These are phyloP conservation scores for Lentinula lateritia DNA, from an alignment of 768 basidiomycete species.

Conservation along the genomic window DNA sequence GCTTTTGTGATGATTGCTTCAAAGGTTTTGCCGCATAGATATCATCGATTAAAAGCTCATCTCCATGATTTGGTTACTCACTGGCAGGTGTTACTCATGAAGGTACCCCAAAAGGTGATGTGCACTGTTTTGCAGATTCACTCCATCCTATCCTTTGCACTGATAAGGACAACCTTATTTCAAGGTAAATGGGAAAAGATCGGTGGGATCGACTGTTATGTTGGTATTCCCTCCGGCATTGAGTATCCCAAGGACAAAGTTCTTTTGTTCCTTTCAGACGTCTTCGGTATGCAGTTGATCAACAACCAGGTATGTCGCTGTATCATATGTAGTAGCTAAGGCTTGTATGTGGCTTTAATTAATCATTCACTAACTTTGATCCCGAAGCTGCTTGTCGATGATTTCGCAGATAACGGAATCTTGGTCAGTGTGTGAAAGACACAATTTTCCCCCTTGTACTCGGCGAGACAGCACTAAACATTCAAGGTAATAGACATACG, in stretches of 20 bases:
- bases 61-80: background rate
- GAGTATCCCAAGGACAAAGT: conserved; percentile 35
- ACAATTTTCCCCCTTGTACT: too few relatives aligned
- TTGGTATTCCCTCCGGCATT: conserved; percentile 28
- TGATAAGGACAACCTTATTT: background rate
- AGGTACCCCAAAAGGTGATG: conserved; percentile 14
- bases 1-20: conserved; percentile 22
- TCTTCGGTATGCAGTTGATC: conserved; percentile 25
- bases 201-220: conserved; percentile 32
- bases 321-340: too few relatives aligned
- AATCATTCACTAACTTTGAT: background rate
- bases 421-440: conserved; percentile 15
- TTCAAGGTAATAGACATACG: conserved; percentile 10
- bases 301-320: conserved; percentile 24
- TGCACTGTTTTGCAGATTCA: background rate
- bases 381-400: conserved; percentile 33
- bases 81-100: conserved; percentile 22
- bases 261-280: conserved; percentile 34
- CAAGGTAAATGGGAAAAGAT: conserved; percentile 28
- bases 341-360: background rate
- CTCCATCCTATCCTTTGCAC: background rate
- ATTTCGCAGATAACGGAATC: conserved; percentile 35
- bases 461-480: conserved; percentile 5
- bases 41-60: background rate
- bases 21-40: conserved; percentile 7